Conservation (phyloP, 345 rosid species). For the Citrus maxima region DNA sequence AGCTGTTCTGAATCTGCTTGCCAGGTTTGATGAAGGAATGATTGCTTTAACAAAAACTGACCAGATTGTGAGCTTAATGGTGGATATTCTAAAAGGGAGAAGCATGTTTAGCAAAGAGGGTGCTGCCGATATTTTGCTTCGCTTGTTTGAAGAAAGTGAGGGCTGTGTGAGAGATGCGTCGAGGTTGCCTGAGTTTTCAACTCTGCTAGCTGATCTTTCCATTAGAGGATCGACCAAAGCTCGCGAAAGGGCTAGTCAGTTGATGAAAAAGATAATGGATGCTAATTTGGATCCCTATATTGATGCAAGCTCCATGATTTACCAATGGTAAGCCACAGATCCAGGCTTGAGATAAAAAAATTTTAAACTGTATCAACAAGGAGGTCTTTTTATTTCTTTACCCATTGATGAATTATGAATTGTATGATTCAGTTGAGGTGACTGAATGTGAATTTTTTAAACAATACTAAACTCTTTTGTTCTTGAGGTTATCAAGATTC, state of each 20-base stretch:
- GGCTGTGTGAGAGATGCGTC: constrained; percentile 42
- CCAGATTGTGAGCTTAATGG: constrained; percentile 39
- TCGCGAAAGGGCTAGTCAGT: constrained; percentile 42
- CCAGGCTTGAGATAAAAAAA: no score
- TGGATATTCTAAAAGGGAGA: constrained; percentile 41
- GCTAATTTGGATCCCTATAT: constrained; percentile 12
- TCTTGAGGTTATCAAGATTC: background rate
- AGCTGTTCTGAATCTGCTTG: constrained; percentile 37
- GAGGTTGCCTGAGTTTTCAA: constrained; percentile 33
- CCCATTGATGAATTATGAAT: background rate
- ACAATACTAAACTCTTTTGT: background rate
- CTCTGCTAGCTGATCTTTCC: constrained; percentile 45
- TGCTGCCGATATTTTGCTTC: constrained; percentile 48
- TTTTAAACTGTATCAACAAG: background rate
- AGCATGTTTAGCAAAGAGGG: constrained; percentile 65
- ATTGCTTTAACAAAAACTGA: constrained; percentile 34
- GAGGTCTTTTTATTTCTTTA: background rate
- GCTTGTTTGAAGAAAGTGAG: constrained; percentile 56
- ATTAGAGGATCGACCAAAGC: constrained; percentile 50
- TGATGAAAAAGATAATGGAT: constrained; percentile 49
- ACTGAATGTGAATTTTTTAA: background rate
- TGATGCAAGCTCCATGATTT: constrained; percentile 21
- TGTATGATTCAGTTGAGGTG: background rate
- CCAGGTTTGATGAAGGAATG: constrained; percentile 52
- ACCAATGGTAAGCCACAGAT: constrained; percentile 7